Evolutionary conservation across 2,329 filamentous ascomycete species (phyloP), one percentile per base, ranked within the genome.

Genomic region (Fusarium lyarnte): DNA sequence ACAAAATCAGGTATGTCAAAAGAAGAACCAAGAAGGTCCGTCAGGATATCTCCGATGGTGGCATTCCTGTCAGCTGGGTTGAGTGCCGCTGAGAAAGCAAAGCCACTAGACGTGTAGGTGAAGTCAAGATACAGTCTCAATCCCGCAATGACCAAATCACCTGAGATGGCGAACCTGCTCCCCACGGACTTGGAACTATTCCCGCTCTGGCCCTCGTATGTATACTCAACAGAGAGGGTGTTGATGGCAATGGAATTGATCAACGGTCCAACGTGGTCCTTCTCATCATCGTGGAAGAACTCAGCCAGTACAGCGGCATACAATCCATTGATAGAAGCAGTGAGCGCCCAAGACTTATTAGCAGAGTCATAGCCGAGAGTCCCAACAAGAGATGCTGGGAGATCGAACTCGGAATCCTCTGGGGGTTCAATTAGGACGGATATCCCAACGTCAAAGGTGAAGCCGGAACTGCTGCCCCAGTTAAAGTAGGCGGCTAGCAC

Each of bases 211-310:
- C 5, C 35, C 14, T 36, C 47, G 13, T 75, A 75, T 0, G 41
- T 31, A 31, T 75, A 75, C 2, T 36, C 13, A 4, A 72, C 43
- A 14, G 17, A 21, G 14, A 74, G 12, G 9, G 35, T 68, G 1
- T 63, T 55, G 17, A 75, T 63, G 5, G 14, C 55, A 27, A 75
- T 75, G 21, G 71, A 68, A 2, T 62, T 52, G 19, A 75, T 63
- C 6, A 74, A 8, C 0, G 66, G 63, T 2, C 42, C 33, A 17
- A 72, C 49, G 4, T 75, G 71, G 5, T 49, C 42, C 7, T 61
- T 45, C 2, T 36, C 33, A 10, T 61, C 41, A 5, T 72, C n/a
- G 2, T 63, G 42, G 25, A 74, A 74, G 42, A 75, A 75, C 16
- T 67, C 71, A 1, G 31, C 31, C 0, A 75, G 46, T 0, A 61